These are phyloP conservation scores for Ambrosiella beaveri DNA, from an alignment of 2,329 filamentous ascomycete genomes.

Conservation along the genomic window DNA sequence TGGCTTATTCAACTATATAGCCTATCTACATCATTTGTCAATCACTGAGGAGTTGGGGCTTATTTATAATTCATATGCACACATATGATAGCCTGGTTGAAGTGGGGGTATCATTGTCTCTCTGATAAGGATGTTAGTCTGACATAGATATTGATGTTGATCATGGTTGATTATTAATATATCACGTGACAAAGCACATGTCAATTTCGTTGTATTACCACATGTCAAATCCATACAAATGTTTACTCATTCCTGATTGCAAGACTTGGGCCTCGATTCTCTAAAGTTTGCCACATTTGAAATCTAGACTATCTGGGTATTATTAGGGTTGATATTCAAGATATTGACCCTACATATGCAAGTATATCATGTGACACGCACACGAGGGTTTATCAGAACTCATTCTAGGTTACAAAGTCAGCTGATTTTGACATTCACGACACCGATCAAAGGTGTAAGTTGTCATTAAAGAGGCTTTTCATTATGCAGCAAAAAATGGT, in stretches of 20 bases:
- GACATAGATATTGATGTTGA: background rate
- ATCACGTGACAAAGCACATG: background rate
- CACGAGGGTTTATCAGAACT: background rate
- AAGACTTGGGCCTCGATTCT: too few species aligned
- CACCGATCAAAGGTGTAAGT: background rate
- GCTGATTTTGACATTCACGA: background rate
- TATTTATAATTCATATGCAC: background rate
- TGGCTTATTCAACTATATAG: background rate
- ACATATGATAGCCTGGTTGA: background rate
- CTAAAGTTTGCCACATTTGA: too few species aligned
- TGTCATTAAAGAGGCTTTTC: conserved; percentile 1
- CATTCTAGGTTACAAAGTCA: too few species aligned
- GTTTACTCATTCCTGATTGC: too few species aligned
- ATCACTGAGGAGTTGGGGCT: background rate
- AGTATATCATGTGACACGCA: background rate
- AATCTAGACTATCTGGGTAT: background rate
- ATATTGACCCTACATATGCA: background rate
- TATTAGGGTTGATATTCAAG: background rate
- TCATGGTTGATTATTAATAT: background rate
- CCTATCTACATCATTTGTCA: background rate
- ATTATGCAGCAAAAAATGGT: background rate
- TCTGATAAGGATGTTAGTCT: background rate
- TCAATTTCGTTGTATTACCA: background rate
- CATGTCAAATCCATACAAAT: too few species aligned
- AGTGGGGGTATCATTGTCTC: background rate